phyloP scores from a whole-genome alignment of 176 grass and related monocot species.

The Aegilops umbellulata region DNA sequence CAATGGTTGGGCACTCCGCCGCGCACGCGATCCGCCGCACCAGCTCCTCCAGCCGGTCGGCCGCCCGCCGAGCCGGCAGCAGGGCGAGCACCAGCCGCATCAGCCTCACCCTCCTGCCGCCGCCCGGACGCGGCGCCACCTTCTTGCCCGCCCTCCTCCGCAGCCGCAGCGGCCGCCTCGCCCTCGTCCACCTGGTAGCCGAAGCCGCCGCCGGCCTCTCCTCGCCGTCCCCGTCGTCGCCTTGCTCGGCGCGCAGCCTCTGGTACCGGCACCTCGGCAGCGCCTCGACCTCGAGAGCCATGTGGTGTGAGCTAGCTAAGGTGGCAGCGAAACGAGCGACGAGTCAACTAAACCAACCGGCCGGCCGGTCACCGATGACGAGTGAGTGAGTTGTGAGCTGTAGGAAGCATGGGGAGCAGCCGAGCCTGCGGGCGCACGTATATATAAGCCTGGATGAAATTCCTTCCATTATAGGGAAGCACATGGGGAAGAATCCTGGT shows the following conservation, averaged over 20 bases:
- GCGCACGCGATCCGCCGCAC: slow-evolving; percentile 39
- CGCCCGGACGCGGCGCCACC: not conserved
- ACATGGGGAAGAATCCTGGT: slow-evolving; percentile 35
- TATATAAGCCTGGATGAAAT: slow-evolving; percentile 25
- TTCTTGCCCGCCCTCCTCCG: slow-evolving; percentile 17
- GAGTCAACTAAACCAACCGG: too few relatives aligned
- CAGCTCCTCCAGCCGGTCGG: slow-evolving; percentile 49
- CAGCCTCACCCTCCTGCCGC: slow-evolving; percentile 23
- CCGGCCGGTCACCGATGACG: not conserved
- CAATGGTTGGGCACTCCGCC: slow-evolving; percentile 51
- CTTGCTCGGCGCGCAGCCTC: slow-evolving; percentile 24
- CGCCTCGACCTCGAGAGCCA: slow-evolving; percentile 37
- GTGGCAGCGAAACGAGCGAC: not conserved
- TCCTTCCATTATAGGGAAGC: slow-evolving; percentile 19
- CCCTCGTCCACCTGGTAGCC: not conserved
- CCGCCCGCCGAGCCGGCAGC: slow-evolving; percentile 41
- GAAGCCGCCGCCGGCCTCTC: not conserved
- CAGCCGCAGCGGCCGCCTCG: slow-evolving; percentile 33
- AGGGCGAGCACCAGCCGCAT: slow-evolving; percentile 37
- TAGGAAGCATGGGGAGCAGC: slow-evolving; percentile 18
- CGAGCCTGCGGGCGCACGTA: not conserved
- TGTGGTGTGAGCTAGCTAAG: not conserved
- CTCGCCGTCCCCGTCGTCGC: not conserved
- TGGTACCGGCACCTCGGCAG: slow-evolving; percentile 33
- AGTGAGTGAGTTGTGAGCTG: slow-evolving; percentile 16